Conservation (phyloP, 495 filamentous ascomycete genomes). For the Cercophora scortea region DNA sequence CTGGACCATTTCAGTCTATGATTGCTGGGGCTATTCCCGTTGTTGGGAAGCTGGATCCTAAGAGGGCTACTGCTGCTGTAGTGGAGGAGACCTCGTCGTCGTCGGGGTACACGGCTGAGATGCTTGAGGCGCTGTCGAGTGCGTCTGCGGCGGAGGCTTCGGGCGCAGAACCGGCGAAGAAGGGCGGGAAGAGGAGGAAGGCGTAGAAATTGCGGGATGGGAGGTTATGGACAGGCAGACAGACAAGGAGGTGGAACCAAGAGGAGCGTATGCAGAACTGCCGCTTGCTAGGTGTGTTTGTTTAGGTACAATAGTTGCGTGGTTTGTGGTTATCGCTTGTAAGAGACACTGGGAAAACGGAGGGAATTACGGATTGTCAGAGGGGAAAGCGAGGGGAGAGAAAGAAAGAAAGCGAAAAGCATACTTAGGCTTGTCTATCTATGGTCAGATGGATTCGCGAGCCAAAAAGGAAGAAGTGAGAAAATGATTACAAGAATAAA, state of each 20-base stretch:
- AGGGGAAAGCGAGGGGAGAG: too few relatives aligned
- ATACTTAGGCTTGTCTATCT: too few relatives aligned
- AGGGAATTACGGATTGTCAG: too few relatives aligned
- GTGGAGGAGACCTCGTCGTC: conserved; percentile 2
- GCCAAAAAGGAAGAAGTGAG: too few relatives aligned
- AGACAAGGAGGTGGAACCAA: not conserved
- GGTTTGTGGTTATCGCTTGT: too few relatives aligned
- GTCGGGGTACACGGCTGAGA: conserved; percentile 25
- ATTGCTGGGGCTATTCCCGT: conserved; percentile 61
- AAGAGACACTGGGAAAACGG: too few relatives aligned
- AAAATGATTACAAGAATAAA: too few relatives aligned
- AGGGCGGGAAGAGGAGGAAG: conserved; percentile 38
- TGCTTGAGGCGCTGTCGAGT: conserved; percentile 32
- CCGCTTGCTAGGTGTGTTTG: too few relatives aligned
- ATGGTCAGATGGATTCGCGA: too few relatives aligned
- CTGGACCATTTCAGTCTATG: conserved; percentile 76
- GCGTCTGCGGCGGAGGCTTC: conserved; percentile 18
- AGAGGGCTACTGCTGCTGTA: conserved; percentile 28
- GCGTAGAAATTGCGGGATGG: conserved; percentile 14
- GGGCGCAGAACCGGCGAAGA: conserved; percentile 22
- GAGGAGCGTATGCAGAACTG: too few relatives aligned
- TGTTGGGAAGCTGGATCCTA: conserved; percentile 61
- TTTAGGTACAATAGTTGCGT: too few relatives aligned
- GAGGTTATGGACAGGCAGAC: not conserved
- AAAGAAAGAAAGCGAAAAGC: too few relatives aligned